Conservation (phyloP, 129 eudicot species). For the Escallonia herrerae region DNA sequence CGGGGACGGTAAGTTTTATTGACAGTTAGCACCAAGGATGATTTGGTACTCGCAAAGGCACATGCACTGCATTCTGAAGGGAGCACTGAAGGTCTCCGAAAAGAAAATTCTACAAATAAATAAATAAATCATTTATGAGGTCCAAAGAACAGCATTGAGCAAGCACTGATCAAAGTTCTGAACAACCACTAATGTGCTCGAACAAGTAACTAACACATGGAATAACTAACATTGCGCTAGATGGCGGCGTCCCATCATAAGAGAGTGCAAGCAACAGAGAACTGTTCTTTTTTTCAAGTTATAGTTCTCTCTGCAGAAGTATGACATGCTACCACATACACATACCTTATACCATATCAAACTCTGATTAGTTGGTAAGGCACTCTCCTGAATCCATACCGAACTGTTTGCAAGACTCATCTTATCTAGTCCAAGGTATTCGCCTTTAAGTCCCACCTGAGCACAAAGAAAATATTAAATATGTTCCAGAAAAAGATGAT, state of each 20-base stretch:
- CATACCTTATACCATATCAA: slow-evolving; percentile 79
- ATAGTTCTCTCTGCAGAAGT: background rate
- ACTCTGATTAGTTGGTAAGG: slow-evolving; percentile 39
- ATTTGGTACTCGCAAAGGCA: too few species aligned
- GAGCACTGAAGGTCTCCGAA: too few species aligned
- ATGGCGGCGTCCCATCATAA: background rate
- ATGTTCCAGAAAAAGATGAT: slow-evolving; percentile 1
- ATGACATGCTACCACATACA: background rate
- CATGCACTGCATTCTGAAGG: too few species aligned
- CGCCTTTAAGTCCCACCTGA: slow-evolving; percentile 84
- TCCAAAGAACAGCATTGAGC: too few species aligned
- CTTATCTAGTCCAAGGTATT: slow-evolving; percentile 58
- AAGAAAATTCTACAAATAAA: too few species aligned
- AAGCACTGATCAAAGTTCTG: too few species aligned
- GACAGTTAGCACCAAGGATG: background rate
- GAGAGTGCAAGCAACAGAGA: background rate
- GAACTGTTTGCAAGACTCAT: slow-evolving; percentile 56
- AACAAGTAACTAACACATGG: background rate
- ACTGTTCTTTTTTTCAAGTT: background rate
- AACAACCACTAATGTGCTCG: too few species aligned
- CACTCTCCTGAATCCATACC: slow-evolving; percentile 47
- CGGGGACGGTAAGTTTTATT: background rate
- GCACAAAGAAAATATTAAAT: background rate
- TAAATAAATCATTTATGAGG: too few species aligned
- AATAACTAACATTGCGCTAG: background rate